These are phyloP conservation scores for Hordeum marinum DNA, from an alignment of 176 grass and related monocot species.

Conservation along the genomic window DNA sequence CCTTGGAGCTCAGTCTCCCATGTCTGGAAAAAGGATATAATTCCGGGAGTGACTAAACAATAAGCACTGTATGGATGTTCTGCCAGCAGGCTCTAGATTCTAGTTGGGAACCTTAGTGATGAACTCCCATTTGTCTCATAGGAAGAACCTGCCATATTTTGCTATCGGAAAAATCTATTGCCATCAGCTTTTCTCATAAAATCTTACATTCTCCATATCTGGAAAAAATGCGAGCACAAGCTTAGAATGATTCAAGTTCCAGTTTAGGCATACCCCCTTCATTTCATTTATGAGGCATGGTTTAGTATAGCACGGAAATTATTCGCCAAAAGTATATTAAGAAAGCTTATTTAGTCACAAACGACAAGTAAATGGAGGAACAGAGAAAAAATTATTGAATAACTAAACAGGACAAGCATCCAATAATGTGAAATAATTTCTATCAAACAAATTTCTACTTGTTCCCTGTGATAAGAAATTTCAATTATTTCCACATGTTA, in stretches of 20 bases:
- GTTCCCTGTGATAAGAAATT: neutral
- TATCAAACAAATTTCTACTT: slow-evolving; percentile 3
- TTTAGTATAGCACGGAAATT: neutral
- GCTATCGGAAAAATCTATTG: neutral
- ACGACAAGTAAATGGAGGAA: neutral
- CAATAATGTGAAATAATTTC: neutral
- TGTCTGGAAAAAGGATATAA: neutral
- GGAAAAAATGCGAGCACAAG: neutral
- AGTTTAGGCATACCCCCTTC: neutral
- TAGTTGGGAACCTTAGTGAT: neutral
- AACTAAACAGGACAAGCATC: neutral
- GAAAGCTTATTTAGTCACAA: neutral
- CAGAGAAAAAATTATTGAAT: neutral
- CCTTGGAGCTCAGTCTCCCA: too few relatives aligned
- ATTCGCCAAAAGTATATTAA: neutral
- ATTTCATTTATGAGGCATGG: neutral
- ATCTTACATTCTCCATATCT: neutral
- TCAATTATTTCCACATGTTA: neutral
- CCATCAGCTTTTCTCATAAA: too few relatives aligned
- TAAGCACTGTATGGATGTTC: neutral
- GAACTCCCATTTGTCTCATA: neutral
- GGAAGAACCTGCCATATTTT: neutral
- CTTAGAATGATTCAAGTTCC: neutral
- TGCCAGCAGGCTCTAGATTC: neutral
- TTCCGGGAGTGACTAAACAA: neutral